A percentile compares a stretch with the other conserved stretches of the same genome.
phyloP scores from a whole-genome alignment of 164 flowering plant genomes.

The Kingdonia uniflora region DNA sequence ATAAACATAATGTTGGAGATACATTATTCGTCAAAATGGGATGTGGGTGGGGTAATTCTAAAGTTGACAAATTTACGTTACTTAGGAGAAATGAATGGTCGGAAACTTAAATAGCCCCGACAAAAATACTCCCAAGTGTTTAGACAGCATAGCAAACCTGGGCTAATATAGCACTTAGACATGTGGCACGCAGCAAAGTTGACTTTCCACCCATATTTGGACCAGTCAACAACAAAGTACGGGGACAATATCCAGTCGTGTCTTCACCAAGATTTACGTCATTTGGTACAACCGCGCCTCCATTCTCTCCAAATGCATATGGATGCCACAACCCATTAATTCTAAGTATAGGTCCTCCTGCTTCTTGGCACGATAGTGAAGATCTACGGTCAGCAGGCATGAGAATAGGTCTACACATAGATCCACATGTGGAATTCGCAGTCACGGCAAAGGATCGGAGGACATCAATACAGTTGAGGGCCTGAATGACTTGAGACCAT shows the following conservation, averaged over 20 bases:
- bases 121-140: neutral
- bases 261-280: constrained; percentile 70
- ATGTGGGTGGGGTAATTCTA: too few relatives aligned
- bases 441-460: constrained; percentile 74
- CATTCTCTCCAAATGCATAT: constrained; percentile 62
- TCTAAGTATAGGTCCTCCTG: constrained; percentile 43
- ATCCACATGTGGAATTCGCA: constrained; percentile 47
- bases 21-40: neutral
- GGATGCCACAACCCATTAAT: constrained; percentile 93
- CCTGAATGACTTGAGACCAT: constrained; percentile 73
- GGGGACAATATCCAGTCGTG: constrained; percentile 37
- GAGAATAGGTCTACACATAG: constrained; percentile 66
- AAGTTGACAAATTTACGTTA: too few relatives aligned
- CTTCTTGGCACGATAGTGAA: constrained; percentile 16
- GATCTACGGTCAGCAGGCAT: constrained; percentile 29
- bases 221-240: constrained; percentile 76
- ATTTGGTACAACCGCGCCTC: constrained; percentile 67
- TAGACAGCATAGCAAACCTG: constrained; percentile 47
- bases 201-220: constrained; percentile 99
- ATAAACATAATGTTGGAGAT: neutral
- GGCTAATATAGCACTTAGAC: constrained; percentile 78
- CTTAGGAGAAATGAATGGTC: too few relatives aligned
- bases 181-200: constrained; percentile 89
- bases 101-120: neutral
- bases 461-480: constrained; percentile 68